Conservation (phyloP, 192 early-diverging fungal species). For the Entomortierella chlamydospora region DNA sequence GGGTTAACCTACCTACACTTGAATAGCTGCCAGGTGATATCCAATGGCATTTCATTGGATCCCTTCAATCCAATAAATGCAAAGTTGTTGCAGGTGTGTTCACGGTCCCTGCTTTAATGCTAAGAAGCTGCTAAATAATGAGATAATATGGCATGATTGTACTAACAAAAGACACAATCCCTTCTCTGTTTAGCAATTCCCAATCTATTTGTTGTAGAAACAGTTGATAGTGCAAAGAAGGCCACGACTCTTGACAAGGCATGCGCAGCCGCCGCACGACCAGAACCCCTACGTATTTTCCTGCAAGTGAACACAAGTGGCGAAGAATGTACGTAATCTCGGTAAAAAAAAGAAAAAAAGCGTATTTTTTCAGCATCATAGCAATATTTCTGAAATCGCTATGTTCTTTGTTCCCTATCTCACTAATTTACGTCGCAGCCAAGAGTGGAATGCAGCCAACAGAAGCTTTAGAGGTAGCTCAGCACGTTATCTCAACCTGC, state of each 20-base stretch:
- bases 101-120: not conserved
- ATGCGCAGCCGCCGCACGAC: constrained; percentile 62
- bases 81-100: constrained; percentile 77
- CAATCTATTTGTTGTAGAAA: constrained; percentile 94
- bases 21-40: constrained; percentile 90
- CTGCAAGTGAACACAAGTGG: constrained; percentile 96
- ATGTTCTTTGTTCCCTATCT: no score
- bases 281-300: constrained; percentile 79
- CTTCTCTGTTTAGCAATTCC: constrained; percentile 65
- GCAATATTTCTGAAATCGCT: constrained; percentile 1
- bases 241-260: constrained; percentile 86
- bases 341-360: no score
- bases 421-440: constrained; percentile 6
- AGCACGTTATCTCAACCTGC: constrained; percentile 75
- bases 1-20: no score
- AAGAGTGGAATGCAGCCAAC: constrained; percentile 82
- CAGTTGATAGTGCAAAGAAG: constrained; percentile 86
- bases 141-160: no score
- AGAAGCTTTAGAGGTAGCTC: constrained; percentile 66
- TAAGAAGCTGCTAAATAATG: not conserved
- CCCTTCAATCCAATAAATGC: constrained; percentile 98
- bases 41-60: constrained; percentile 97
- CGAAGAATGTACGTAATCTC: constrained; percentile 77
- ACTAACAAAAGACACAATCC: no score
- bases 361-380: no score